Evolutionary conservation across 345 rosid genomes (phyloP), one percentile per base, ranked within the genome.

Genomic region (Adansonia digitata): DNA sequence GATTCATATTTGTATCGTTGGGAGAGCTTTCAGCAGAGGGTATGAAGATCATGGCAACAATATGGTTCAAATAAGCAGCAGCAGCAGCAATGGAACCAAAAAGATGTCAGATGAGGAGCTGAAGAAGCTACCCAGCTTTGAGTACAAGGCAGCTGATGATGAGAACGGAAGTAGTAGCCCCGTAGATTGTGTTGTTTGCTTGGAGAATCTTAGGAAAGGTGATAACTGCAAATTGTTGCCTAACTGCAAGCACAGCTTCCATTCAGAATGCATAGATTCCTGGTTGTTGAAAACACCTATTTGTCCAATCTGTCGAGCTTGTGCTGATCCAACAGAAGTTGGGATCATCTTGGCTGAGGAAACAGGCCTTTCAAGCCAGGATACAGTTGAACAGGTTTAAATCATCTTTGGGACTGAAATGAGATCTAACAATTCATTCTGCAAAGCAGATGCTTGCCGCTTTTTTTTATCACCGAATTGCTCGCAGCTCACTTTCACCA

Each of bases 211-310:
- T 74, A 73, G 6, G 34, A 48, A 46, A 11, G 88, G 85, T 18
- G 88, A 87, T 35, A 80, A 42, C n/a, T 87, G 86, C 76, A 81
- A 82, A 77, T 31, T 78, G 5, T 79, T 87, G 79, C 88, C 86
- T 5, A 79, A 77, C 40, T 87, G 88, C 74, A 70, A 35, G 17
- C 90, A 87, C 64, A 73, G 73, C 61, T 87, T 85, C 52, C 88
- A 87, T 75, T 68, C 72, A 60, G 69, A 37, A 18, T 87, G 90
- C 72, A 83, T 87, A 57, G 88, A 85, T 29, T 81, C 83, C 0
- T 87, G 90, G 90, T 45, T 87, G 59, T 40, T 81, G 55, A 52
- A 52, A 2, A 52, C 57, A 52, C 26, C 61, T 7, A 55, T 11
- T 55, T 55, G 61, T 24, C 61, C 61, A 22, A 24, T 55, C 61